These are phyloP conservation scores for Candida vaughaniae DNA, from an alignment of 805 yeast species.

Conservation along the genomic window DNA sequence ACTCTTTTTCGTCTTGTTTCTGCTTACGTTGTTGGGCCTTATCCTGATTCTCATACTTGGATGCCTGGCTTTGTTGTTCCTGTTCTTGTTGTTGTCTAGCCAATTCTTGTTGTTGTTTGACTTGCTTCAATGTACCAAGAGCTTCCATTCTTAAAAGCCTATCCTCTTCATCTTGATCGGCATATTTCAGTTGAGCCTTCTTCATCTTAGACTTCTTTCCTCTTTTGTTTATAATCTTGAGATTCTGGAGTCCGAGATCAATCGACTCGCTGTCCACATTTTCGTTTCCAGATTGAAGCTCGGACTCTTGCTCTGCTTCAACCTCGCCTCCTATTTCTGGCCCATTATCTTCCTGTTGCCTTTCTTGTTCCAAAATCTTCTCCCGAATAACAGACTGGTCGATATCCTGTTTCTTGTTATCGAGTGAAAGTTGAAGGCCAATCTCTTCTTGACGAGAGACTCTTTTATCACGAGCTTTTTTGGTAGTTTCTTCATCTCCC, in stretches of 20 bases:
- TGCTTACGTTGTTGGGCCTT: constrained; percentile 43
- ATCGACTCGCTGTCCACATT: constrained; percentile 1
- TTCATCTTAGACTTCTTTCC: constrained; percentile 85
- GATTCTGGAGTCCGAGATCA: constrained; percentile 6
- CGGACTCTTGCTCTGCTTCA: constrained; percentile 1
- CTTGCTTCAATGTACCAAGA: constrained; percentile 76
- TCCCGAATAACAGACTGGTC: constrained; percentile 20
- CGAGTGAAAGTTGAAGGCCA: constrained; percentile 35
- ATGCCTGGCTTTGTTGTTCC: constrained; percentile 24
- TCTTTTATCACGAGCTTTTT: constrained; percentile 26
- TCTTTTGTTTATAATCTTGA: constrained; percentile 38
- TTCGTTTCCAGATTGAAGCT: background rate
- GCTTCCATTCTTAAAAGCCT: constrained; percentile 71
- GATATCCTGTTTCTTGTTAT: constrained; percentile 37
- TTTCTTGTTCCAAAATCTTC: constrained; percentile 12
- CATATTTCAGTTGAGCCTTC: constrained; percentile 80
- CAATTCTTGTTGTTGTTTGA: constrained; percentile 24
- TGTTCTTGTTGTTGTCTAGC: constrained; percentile 26
- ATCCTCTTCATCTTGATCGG: constrained; percentile 91
- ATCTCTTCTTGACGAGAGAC: constrained; percentile 32
- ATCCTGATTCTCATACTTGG: constrained; percentile 19
- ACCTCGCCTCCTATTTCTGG: constrained; percentile 4
- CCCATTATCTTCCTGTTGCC: constrained; percentile 8
- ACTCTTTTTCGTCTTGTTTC: constrained; percentile 45
- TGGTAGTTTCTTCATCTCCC: constrained; percentile 55